A percentile compares a stretch with the other conserved stretches of the same genome.
Conservation (phyloP, 805 yeast species). For the Candida endomychidarum region DNA sequence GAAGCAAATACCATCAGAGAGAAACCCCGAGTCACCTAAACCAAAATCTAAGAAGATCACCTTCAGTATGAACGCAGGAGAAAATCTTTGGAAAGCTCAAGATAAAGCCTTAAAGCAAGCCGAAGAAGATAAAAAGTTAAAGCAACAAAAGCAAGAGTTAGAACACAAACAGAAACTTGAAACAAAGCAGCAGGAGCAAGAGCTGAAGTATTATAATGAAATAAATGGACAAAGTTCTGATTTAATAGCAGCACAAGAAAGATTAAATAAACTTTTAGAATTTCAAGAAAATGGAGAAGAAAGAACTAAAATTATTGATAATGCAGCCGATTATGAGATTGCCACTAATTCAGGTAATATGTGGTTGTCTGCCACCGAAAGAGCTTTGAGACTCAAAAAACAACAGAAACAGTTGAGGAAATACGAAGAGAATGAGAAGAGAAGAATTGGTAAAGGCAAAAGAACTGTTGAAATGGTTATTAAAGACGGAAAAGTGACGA, state of each 20-base stretch:
- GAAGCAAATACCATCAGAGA: conserved; percentile 18
- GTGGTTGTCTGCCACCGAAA: conserved; percentile 87
- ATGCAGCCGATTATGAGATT: conserved; percentile 83
- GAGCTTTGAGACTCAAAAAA: conserved; percentile 81
- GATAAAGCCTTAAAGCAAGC: conserved; percentile 60
- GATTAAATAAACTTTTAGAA: conserved; percentile 69
- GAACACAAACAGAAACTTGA: conserved; percentile 22
- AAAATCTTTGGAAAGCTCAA: conserved; percentile 66
- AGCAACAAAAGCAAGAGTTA: conserved; percentile 22
- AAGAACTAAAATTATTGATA: conserved; percentile 88
- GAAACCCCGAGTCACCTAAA: conserved; percentile 18
- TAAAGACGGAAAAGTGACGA: conserved; percentile 72
- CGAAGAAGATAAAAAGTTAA: conserved; percentile 42
- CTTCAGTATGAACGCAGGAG: conserved; percentile 56
- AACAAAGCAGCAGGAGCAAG: conserved; percentile 40
- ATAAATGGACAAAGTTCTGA: conserved; percentile 53
- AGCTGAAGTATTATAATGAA: conserved; percentile 43
- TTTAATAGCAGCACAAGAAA: conserved; percentile 64
- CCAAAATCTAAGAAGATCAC: conserved; percentile 46
- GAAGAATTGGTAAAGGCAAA: conserved; percentile 70
- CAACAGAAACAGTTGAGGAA: conserved; percentile 76
- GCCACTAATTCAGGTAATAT: conserved; percentile 51
- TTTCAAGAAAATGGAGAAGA: conserved; percentile 88
- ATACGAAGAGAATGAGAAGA: conserved; percentile 56
- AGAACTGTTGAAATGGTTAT: conserved; percentile 76